Conservation (phyloP, 495 filamentous ascomycete species). For the Penicillium roqueforti region DNA sequence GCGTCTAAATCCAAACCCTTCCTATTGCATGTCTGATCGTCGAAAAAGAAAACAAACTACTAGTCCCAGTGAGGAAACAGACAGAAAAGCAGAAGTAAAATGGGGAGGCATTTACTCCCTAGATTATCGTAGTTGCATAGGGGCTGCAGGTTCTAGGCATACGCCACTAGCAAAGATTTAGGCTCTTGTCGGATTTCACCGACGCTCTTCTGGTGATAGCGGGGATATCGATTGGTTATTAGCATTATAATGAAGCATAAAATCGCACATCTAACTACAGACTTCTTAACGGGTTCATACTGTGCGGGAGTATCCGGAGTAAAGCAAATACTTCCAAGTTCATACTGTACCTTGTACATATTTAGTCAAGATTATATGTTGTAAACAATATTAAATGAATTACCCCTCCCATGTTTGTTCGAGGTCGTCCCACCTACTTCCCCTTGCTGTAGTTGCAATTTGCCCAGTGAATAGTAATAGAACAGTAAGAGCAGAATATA, state of each 20-base stretch:
- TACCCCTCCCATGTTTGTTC: slow-evolving; percentile 2
- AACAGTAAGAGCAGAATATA: background rate
- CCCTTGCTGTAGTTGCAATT: background rate
- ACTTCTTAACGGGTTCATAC: background rate
- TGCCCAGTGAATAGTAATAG: background rate
- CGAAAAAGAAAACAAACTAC: background rate
- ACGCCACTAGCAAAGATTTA: slow-evolving; percentile 10
- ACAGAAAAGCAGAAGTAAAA: background rate
- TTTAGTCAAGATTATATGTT: background rate
- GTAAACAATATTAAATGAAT: background rate
- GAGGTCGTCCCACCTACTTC: background rate
- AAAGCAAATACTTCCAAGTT: too few species aligned
- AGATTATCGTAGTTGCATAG: slow-evolving; percentile 5
- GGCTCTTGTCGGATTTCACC: background rate
- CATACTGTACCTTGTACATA: too few species aligned
- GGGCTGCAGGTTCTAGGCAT: slow-evolving; percentile 12
- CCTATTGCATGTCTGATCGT: background rate
- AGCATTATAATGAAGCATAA: background rate
- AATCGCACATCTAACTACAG: background rate
- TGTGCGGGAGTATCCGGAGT: background rate
- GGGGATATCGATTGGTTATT: background rate
- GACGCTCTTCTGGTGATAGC: background rate
- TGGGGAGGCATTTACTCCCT: background rate
- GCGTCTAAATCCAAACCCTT: slow-evolving; percentile 1
- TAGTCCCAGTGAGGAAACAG: background rate